Evolutionary conservation across 2,329 filamentous ascomycete species (phyloP).

Genomic region (Pseudogymnoascus sp.): DNA sequence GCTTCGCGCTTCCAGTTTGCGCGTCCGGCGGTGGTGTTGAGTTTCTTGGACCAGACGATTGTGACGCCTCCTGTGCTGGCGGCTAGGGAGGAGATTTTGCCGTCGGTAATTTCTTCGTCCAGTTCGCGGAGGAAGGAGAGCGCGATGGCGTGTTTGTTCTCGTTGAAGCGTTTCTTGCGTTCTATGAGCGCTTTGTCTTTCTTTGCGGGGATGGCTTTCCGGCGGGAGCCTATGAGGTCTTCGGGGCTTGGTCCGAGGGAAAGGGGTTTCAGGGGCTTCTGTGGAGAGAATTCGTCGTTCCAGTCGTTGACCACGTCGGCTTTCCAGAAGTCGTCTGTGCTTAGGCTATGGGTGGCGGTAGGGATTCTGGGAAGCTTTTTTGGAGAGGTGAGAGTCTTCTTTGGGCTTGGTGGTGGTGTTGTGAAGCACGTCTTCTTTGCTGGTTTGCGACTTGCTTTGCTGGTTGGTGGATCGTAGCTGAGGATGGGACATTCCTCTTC

Average conservation of each 20-base stretch:
- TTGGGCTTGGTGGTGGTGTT: slow-evolving; percentile 15
- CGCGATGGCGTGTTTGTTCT: slow-evolving; percentile 55
- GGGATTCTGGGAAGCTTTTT: slow-evolving; percentile 37
- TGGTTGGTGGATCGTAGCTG: not conserved
- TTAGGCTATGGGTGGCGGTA: slow-evolving; percentile 45
- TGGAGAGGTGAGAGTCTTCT: slow-evolving; percentile 18
- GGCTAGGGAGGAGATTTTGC: slow-evolving; percentile 52
- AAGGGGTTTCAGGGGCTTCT: slow-evolving; percentile 29
- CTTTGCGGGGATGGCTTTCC: slow-evolving; percentile 27
- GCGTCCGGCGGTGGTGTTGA: slow-evolving; percentile 71
- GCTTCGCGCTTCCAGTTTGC: slow-evolving; percentile 65
- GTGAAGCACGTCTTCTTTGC: not conserved
- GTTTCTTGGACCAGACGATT: slow-evolving; percentile 68
- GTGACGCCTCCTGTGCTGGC: slow-evolving; percentile 61
- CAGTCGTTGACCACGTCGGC: slow-evolving; percentile 53
- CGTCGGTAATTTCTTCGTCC: slow-evolving; percentile 56
- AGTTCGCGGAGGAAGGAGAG: slow-evolving; percentile 59
- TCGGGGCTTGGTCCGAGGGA: not conserved
- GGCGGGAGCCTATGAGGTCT: slow-evolving; percentile 16
- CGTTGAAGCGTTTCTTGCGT: slow-evolving; percentile 55
- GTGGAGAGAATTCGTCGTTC: slow-evolving; percentile 55
- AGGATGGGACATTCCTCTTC: not conserved
- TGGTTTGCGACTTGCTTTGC: not conserved
- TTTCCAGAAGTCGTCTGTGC: slow-evolving; percentile 53
- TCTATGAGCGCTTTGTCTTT: slow-evolving; percentile 32